These are phyloP conservation scores for Carex littledalei DNA, from an alignment of 176 grass and related monocot species.

Conservation along the genomic window DNA sequence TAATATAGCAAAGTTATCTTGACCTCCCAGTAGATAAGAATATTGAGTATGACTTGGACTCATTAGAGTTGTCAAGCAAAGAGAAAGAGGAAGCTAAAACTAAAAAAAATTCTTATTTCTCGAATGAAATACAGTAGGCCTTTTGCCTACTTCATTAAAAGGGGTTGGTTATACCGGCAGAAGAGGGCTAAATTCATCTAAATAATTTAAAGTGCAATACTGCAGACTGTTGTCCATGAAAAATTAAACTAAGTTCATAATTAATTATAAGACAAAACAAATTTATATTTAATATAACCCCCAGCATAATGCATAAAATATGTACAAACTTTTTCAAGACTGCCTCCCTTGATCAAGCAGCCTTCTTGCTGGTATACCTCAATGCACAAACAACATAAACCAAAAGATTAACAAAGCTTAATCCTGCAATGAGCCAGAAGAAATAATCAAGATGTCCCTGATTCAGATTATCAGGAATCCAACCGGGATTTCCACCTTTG, in stretches of 20 bases:
- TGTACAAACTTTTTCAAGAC: not conserved
- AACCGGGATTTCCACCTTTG: constrained; percentile 53
- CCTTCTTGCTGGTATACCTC: constrained; percentile 73
- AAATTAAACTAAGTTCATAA: no score
- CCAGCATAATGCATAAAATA: not conserved
- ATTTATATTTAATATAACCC: not conserved
- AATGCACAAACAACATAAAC: constrained; percentile 50
- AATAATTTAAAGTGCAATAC: not conserved
- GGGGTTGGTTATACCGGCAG: no score
- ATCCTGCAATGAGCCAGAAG: constrained; percentile 73
- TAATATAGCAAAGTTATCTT: not conserved
- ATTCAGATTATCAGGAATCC: constrained; percentile 90
- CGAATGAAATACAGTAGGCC: no score
- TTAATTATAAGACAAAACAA: not conserved
- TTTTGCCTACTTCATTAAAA: no score
- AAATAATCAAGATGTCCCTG: constrained; percentile 71
- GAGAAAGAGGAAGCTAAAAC: not conserved
- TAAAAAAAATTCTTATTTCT: not conserved
- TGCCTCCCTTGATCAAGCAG: constrained; percentile 28
- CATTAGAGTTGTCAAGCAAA: not conserved
- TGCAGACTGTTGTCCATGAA: not conserved
- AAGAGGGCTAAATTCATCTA: not conserved
- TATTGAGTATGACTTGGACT: no score
- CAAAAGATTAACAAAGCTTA: constrained; percentile 57
- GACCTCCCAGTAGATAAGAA: not conserved